Evolutionary conservation across 2,329 filamentous ascomycete genomes (phyloP).

Genomic region (Fusarium sp.): DNA sequence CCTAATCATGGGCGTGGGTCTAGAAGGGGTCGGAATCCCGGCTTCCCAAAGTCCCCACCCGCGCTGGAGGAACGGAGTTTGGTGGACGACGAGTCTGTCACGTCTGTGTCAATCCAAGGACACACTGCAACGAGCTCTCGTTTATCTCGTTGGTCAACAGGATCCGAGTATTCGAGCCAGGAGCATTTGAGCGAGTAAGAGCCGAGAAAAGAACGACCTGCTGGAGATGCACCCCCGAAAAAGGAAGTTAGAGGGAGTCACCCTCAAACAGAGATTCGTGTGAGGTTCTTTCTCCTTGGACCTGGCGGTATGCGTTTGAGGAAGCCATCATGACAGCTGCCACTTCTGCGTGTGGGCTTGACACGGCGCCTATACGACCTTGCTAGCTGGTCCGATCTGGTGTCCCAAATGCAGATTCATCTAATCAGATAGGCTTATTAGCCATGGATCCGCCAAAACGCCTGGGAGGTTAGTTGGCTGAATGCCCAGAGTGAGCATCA

Average conservation of each 20-base stretch:
- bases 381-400: not conserved
- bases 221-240: constrained; percentile 3
- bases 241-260: constrained; percentile 14
- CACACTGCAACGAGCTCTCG: constrained; percentile 8
- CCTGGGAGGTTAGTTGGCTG: constrained; percentile 13
- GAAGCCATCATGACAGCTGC: constrained; percentile 14
- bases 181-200: constrained; percentile 33
- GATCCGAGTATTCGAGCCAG: constrained; percentile 10
- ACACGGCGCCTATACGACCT: constrained; percentile 12
- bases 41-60: constrained; percentile 22
- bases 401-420: constrained; percentile 13
- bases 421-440: constrained; percentile 26
- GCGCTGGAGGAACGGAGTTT: constrained; percentile 24
- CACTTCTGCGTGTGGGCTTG: constrained; percentile 10
- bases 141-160: constrained; percentile 21
- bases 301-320: not conserved
- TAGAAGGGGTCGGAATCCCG: constrained; percentile 22
- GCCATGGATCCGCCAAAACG: constrained; percentile 2
- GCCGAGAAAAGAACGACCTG: constrained; percentile 14
- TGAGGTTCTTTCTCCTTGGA: not conserved
- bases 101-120: constrained; percentile 32
- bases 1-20: constrained; percentile 34
- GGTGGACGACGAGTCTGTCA: constrained; percentile 23
- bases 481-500: not conserved
- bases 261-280: not conserved